Base-by-base conservation (phyloP, 148 eudicot genomes). In the Cornus kousa region DNA sequence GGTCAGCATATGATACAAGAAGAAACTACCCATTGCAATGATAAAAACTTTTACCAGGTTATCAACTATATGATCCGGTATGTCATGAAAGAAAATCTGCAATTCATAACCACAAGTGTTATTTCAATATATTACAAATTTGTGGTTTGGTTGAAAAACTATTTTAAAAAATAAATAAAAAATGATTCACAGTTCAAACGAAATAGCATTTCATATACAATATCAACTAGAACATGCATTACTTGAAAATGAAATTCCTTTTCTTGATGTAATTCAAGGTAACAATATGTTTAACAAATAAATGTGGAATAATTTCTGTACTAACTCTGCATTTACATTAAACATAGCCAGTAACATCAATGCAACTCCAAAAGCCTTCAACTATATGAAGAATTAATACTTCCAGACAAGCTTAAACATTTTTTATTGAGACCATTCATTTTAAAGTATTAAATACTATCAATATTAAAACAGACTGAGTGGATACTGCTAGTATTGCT, bases 1-100 rank as follows among this genome's bases (percentile, higher is more conserved):
- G 2, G 4, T 55, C 22, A 78, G 40, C 24, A 4, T 7, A 67
- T 62, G 17, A 37, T 65, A 79, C 28, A 16, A 16, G 43, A 24
- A 59, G 57, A 65, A 70, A 48, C 67, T 7, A 23, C 4, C 72
- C 83, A 59, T 77, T 28, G 33, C 50, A 24, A 22, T 40, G 59
- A 39, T 23, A 77, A 66, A 23, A 77, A 19, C 33, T 68, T 80
- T 74, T 88, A 94, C 98, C 86, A 94, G 94, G 70, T 88, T 83
- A 64, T 94, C 97, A 68, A 91, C 86, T 73, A 81, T 77, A 74
- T 88, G 86, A 62, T 90, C 95, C 31, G 97, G 92, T 82, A 94
- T 94, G 82, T 87, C 92, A 70, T 91, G 85, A 82, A 94, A 94
- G 68, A 87, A 59, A 70, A 94, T 94, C 98, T 94, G 98, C 89